Evolutionary conservation across 225 moss, liverwort and hornwort species (phyloP).

Genomic region (Asterella californica): DNA sequence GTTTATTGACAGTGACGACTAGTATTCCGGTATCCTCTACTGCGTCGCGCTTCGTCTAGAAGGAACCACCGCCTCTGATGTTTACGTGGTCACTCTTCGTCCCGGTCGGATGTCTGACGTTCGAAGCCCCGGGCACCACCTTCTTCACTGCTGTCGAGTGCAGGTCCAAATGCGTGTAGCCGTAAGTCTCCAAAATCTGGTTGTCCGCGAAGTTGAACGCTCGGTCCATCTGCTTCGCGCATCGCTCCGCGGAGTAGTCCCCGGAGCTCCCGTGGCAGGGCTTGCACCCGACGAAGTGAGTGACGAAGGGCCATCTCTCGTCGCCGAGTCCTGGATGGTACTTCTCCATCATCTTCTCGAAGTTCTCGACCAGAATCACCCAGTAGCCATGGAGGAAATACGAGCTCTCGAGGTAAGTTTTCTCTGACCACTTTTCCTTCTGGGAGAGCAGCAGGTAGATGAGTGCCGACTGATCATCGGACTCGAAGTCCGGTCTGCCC

Average conservation of each 20-base stretch:
- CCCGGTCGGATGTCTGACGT: not conserved
- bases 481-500: slow-evolving; percentile 11
- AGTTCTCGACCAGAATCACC: slow-evolving; percentile 17
- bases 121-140: not conserved
- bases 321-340: slow-evolving; percentile 17
- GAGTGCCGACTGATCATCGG: slow-evolving; percentile 17
- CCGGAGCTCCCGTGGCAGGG: not conserved
- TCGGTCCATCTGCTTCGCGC: slow-evolving; percentile 1
- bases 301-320: slow-evolving; percentile 4
- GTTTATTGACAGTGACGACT: too few species aligned
- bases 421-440: slow-evolving; percentile 11
- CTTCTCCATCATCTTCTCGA: slow-evolving; percentile 17
- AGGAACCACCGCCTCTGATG: too few species aligned
- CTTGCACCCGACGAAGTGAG: too few species aligned
- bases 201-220: not conserved
- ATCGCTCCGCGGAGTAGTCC: not conserved
- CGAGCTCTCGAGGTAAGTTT: slow-evolving; percentile 2
- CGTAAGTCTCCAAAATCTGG: not conserved
- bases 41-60: too few species aligned
- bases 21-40: too few species aligned
- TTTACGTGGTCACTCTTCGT: too few species aligned
- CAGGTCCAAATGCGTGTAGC: not conserved
- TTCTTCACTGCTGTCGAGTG: not conserved
- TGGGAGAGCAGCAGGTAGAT: slow-evolving; percentile 12
- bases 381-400: slow-evolving; percentile 19